Percentiles rank a stretch among this genome's conserved stretches.
Evolutionary conservation across 176 grass and related monocot species (phyloP).

Genomic region (Carex pumila): DNA sequence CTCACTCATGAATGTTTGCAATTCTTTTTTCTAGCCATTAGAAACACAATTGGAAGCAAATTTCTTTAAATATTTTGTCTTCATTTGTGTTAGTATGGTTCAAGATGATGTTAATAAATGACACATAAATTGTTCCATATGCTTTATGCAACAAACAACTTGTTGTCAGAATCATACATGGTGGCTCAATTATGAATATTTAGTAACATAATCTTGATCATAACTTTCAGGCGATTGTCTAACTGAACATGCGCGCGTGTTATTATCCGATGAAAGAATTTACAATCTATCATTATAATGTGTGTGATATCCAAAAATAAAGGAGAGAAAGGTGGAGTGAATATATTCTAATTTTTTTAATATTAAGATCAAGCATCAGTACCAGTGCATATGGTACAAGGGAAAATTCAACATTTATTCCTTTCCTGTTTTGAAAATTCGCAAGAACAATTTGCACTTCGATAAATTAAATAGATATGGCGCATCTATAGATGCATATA

Average conservation of each 20-base stretch:
- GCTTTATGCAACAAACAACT: neutral
- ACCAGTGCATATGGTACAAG: neutral
- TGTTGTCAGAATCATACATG: neutral
- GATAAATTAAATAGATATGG: constrained; percentile 6
- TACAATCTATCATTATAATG: neutral
- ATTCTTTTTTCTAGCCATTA: too few species aligned
- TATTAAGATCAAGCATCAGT: neutral
- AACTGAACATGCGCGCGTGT: neutral
- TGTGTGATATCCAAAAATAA: neutral
- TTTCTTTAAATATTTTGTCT: too few species aligned
- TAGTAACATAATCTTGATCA: neutral
- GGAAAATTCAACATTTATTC: constrained; percentile 7
- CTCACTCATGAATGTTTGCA: too few species aligned
- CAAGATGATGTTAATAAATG: neutral
- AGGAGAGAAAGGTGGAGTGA: neutral
- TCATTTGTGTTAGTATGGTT: too few species aligned
- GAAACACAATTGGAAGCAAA: too few species aligned
- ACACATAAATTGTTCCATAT: neutral
- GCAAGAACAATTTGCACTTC: constrained; percentile 1
- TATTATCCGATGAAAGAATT: neutral
- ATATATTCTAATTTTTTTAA: constrained; percentile 8
- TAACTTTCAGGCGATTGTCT: too few species aligned
- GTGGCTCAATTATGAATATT: neutral
- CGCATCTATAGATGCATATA: neutral
- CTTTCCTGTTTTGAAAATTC: neutral